Base-by-base conservation (phyloP, 495 filamentous ascomycete genomes). In the Astrothelium macrocarpum region DNA sequence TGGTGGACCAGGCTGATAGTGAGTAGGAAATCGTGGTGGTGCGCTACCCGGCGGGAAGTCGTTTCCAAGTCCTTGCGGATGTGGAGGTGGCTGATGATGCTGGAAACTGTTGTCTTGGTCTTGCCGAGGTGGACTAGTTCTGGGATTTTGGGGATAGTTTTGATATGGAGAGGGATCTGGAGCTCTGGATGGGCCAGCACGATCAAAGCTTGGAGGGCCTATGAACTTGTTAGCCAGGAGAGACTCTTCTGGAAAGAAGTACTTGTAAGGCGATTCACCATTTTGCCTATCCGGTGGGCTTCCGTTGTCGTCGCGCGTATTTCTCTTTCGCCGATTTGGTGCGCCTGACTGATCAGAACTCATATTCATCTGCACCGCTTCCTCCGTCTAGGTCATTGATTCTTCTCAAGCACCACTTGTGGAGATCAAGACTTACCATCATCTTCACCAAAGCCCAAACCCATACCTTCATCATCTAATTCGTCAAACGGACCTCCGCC, bases 321-420 rank as follows among this genome's bases (percentile, higher is more conserved):
- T 9, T 20, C 9, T 26, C 29, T 25, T 16, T 9, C 2, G 0
- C 29, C 25, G 49, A 29, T 56, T 29, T 16, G 49, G 20, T 56
- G 49, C 12, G 9, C 20, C 20, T 56, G 25, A 9, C 25, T 29
- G 20, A 56, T 56, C 49, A 56, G 49, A 56, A 56, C 5, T 25
- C 49, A 29, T 28, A 56, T 56, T 56, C 49, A 29, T 56, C 49
- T 56, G 49, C 49, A 20, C 43, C 43, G 43, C 43, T 56, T 56
- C 5, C 49, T 29, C 25, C 49, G 49, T 56, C 49, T 56, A 56
- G 20, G 49, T 56, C 49, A 56, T 29, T 29, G 49, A 28, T 20
- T 11, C 49, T 56, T 56, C 20, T 29, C 5, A 28, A 9, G 20
- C 20, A 56, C 20, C 23, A 29, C 20, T 56, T 7, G 7, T n/a